A percentile compares a stretch with the other conserved stretches of the same genome.
Conservation (phyloP, 2,329 filamentous ascomycete genomes). For the Colletotrichum falcatum region DNA sequence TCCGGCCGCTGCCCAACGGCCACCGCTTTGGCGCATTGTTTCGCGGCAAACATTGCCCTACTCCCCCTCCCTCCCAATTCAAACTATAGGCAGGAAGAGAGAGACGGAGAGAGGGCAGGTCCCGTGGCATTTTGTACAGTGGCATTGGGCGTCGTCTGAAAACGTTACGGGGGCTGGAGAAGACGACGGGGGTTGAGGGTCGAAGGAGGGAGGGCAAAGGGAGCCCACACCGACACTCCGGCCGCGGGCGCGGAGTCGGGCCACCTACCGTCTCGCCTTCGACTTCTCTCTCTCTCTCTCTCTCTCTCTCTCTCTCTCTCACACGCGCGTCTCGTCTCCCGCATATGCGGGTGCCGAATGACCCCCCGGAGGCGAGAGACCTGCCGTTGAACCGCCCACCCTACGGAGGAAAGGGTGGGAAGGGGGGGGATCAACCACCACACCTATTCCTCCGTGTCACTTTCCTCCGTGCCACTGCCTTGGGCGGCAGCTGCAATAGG, state of each 20-base stretch:
- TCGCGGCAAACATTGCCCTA: no score
- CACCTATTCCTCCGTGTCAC: slow-evolving; percentile 7
- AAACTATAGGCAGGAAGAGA: background rate
- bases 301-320: no score
- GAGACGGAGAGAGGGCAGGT: no score
- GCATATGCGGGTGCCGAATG: slow-evolving; percentile 27
- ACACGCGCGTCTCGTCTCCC: background rate
- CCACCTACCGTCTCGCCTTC: slow-evolving; percentile 28
- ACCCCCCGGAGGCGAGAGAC: slow-evolving; percentile 23
- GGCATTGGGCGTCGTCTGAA: slow-evolving; percentile 14
- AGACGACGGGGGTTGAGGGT: no score
- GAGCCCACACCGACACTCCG: slow-evolving; percentile 34
- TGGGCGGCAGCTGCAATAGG: background rate
- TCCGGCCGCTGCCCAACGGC: slow-evolving; percentile 34
- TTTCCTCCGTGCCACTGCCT: slow-evolving; percentile 18
- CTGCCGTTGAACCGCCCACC: slow-evolving; percentile 9
- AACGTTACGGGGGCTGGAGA: slow-evolving; percentile 23
- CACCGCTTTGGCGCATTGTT: background rate
- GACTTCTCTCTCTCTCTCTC: background rate
- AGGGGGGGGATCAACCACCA: slow-evolving; percentile 13
- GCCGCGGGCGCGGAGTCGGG: slow-evolving; percentile 12
- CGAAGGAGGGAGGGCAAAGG: background rate
- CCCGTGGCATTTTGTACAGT: background rate
- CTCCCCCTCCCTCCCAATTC: no score
- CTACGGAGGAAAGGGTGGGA: background rate